Percentiles rank a stretch among this genome's conserved stretches.
Conservation (phyloP, 257 asterid genomes). For the Ocimum tenuiflorum region DNA sequence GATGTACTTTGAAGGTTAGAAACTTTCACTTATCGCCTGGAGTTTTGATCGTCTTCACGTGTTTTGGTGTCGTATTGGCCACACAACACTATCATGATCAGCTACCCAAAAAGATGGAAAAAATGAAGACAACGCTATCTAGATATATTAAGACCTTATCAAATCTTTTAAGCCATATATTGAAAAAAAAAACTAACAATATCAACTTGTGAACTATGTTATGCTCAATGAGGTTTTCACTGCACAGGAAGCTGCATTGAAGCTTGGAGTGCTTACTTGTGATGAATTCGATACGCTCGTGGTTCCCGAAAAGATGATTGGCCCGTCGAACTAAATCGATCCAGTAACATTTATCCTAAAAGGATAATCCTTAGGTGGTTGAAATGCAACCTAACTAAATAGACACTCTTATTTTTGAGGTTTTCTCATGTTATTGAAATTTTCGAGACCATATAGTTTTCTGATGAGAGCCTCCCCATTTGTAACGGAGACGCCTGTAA, state of each 20-base stretch:
- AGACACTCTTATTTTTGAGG: conserved; percentile 23
- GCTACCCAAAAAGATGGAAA: neutral
- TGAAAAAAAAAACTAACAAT: too few relatives aligned
- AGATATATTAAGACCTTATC: too few relatives aligned
- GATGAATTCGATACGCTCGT: conserved; percentile 82
- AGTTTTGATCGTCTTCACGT: neutral
- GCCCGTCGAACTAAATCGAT: conserved; percentile 51
- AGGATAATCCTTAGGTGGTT: neutral
- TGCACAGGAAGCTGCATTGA: conserved; percentile 80
- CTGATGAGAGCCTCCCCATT: conserved; percentile 24
- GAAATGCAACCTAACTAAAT: neutral
- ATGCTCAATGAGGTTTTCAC: conserved; percentile 10
- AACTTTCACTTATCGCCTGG: neutral
- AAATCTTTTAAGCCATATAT: too few relatives aligned
- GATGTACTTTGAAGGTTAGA: conserved; percentile 78
- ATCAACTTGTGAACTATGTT: neutral
- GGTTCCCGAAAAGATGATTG: conserved; percentile 93
- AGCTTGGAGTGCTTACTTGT: conserved; percentile 60
- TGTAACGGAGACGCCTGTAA: conserved; percentile 12
- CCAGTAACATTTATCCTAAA: neutral
- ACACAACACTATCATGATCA: neutral
- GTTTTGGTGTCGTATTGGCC: neutral
- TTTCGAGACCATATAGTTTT: neutral
- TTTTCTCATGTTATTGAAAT: neutral
- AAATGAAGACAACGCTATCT: too few relatives aligned